phyloP scores from a whole-genome alignment of 306 rosid genomes.

The Aeschynomene evenia region DNA sequence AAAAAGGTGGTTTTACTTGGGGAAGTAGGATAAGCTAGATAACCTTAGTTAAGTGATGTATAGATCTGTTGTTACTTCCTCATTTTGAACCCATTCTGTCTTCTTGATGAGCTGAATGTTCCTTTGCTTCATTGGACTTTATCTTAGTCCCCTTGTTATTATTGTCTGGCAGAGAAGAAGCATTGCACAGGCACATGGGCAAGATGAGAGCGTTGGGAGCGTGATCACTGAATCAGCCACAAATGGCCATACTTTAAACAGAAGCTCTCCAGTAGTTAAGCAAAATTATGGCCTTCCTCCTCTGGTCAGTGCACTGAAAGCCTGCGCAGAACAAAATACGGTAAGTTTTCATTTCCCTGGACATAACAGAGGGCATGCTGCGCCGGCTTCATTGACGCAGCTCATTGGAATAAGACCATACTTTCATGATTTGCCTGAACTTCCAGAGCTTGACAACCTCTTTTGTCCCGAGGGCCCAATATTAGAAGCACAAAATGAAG shows the following conservation, averaged over 20 bases:
- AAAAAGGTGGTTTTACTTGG: neutral
- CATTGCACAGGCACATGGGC: slow-evolving; percentile 3
- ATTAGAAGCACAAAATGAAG: slow-evolving; percentile 76
- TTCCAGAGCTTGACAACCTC: slow-evolving; percentile 83
- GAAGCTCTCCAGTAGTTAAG: slow-evolving; percentile 18
- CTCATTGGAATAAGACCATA: slow-evolving; percentile 69
- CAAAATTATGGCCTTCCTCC: slow-evolving; percentile 52
- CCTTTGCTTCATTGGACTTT: neutral
- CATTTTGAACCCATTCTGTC: neutral
- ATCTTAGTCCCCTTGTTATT: neutral
- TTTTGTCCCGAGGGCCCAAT: slow-evolving; percentile 75
- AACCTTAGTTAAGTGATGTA: neutral
- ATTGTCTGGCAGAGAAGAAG: slow-evolving; percentile 40
- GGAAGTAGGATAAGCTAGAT: neutral
- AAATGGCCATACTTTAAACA: slow-evolving; percentile 18
- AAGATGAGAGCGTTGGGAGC: slow-evolving; percentile 23
- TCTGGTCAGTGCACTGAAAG: slow-evolving; percentile 65
- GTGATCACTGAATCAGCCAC: slow-evolving; percentile 6
- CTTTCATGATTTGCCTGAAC: slow-evolving; percentile 71
- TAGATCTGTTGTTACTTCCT: neutral
- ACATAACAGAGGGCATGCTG: slow-evolving; percentile 90
- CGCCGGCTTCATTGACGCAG: slow-evolving; percentile 60
- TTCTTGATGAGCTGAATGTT: neutral
- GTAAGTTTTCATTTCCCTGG: slow-evolving; percentile 93
- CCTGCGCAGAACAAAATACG: slow-evolving; percentile 56